Evolutionary conservation across 176 grass and related monocot species (phyloP), one percentile per base, ranked within the genome.

Genomic region (Rhipidocladum racemiflorum): DNA sequence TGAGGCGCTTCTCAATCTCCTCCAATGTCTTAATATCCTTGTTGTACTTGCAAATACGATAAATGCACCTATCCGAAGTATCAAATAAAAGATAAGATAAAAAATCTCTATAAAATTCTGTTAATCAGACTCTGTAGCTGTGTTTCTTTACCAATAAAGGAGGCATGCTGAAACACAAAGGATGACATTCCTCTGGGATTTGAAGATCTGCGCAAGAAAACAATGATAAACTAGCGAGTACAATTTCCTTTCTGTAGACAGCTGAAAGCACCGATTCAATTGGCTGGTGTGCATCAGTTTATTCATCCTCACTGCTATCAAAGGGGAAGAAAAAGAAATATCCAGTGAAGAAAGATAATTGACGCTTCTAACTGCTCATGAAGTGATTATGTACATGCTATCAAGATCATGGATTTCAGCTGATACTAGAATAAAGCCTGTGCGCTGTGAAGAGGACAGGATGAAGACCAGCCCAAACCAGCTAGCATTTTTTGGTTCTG

Each of bases 171-270:
- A 88, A 57, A 90, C 70, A 87, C 94, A 97, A 49, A 97, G 89
- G 66, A 97, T 88, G 54, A 87, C 94, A 88, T 97, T 97, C 79
- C 94, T 88, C 79, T 97, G 94, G 59, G 94, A 90, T 87, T 97
- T 97, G 83, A 97, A 97, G 21, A 97, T 92, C 94, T 97, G 90
- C 18, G 17, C 44, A 97, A 70, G 70, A 61, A 51, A 86, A 73
- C 9, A 79, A 70, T 9, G 36, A 76, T 28, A 23, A 77, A 75
- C n/a, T 25, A 62, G 1, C 48, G 6, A 72, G 17, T n/a, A 65
- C 16, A 82, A 39, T 23, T 51, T 34, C 5, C 17, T 25, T 63
- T 27, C 18, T 61, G 25, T 28, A 44, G 35, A 69, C 29, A 59
- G 27, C 32, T 71, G 36, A 78, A 64, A 30, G 5, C 8, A 17